These are phyloP conservation scores for Macrophomina tecta DNA, from an alignment of 2,329 filamentous ascomycete genomes.

Conservation along the genomic window DNA sequence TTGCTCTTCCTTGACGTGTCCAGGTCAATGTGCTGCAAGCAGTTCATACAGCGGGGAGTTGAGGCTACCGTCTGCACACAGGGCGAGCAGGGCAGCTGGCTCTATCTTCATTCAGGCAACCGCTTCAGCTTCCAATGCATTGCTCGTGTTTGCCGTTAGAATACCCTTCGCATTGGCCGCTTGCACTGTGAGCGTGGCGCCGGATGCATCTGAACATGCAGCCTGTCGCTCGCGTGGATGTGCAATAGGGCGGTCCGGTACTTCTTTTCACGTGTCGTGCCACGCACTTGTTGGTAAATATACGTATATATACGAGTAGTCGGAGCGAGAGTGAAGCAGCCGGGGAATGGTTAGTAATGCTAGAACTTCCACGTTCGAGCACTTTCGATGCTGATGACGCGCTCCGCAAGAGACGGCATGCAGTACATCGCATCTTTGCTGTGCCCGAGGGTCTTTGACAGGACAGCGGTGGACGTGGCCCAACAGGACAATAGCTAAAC, in stretches of 20 bases:
- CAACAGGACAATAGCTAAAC: neutral
- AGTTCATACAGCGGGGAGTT: too few species aligned
- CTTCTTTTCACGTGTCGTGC: too few species aligned
- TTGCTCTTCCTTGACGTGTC: neutral
- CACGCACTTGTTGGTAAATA: too few species aligned
- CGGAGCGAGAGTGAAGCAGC: neutral
- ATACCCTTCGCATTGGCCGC: too few species aligned
- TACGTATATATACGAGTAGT: neutral
- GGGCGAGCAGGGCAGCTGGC: too few species aligned
- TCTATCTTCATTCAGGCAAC: too few species aligned
- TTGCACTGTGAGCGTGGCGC: neutral
- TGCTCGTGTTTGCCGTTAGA: too few species aligned
- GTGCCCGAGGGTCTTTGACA: neutral
- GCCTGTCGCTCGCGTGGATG: neutral
- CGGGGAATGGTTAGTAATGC: neutral
- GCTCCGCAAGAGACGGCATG: neutral
- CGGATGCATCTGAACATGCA: neutral
- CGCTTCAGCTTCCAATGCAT: too few species aligned
- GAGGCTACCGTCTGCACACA: too few species aligned
- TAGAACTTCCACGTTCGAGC: neutral
- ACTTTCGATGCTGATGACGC: neutral
- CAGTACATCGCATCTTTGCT: neutral
- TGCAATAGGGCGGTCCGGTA: too few species aligned
- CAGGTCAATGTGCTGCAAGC: too few species aligned
- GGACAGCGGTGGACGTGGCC: neutral